These are phyloP conservation scores for Brachypodium distachyon DNA, from an alignment of 202 grass and related monocot genomes.

Conservation along the genomic window DNA sequence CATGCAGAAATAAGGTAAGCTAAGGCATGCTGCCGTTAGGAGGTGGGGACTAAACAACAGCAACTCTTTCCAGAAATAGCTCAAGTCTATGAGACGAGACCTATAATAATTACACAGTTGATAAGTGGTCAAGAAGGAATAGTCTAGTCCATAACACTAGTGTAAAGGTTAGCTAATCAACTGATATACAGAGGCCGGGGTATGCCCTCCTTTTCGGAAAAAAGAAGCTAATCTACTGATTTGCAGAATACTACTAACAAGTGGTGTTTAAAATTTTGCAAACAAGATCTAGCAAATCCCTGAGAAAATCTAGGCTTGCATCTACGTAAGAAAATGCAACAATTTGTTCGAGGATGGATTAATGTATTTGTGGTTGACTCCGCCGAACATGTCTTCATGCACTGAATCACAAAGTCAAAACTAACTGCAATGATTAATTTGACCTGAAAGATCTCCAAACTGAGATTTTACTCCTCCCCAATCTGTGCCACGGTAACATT, in stretches of 20 bases:
- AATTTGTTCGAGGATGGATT: not conserved
- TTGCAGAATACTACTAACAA: not conserved
- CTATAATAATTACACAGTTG: not conserved
- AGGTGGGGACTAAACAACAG: not conserved
- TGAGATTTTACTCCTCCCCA: conserved; percentile 44
- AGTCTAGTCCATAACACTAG: not conserved
- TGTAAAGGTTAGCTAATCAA: not conserved
- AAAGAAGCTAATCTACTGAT: too few species aligned
- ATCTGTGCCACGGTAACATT: conserved; percentile 14
- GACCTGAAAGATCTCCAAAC: conserved; percentile 33
- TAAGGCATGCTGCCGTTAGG: not conserved
- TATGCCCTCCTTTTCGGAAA: too few species aligned
- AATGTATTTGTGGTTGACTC: conserved; percentile 11
- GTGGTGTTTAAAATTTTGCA: not conserved
- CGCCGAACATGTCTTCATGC: conserved; percentile 23
- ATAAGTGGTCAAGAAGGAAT: too few species aligned
- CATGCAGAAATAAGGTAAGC: not conserved
- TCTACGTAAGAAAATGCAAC: conserved; percentile 14
- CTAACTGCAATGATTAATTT: conserved; percentile 20
- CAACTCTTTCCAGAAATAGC: not conserved
- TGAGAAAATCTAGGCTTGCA: conserved; percentile 44
- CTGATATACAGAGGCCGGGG: too few species aligned
- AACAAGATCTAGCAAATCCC: conserved; percentile 48
- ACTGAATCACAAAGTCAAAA: conserved; percentile 41
- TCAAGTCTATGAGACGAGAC: not conserved